These are phyloP conservation scores for Coemansia sp. DNA, from an alignment of 192 early-diverging fungal genomes.

Conservation along the genomic window DNA sequence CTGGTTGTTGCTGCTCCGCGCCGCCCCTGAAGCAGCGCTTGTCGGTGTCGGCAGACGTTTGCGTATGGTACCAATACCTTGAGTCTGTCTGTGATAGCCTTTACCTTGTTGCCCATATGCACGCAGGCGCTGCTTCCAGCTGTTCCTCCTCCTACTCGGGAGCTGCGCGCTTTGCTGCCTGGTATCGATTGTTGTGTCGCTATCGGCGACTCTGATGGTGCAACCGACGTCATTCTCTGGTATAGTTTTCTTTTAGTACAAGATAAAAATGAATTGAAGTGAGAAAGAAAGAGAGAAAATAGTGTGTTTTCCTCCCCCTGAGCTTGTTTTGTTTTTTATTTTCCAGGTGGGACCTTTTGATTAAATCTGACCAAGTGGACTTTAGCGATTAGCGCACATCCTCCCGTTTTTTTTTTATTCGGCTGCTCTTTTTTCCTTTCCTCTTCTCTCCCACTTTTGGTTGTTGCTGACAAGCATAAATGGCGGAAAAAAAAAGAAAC, in stretches of 20 bases:
- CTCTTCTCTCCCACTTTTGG: too few species aligned
- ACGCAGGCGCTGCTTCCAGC: constrained; percentile 18
- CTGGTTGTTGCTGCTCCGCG: constrained; percentile 15
- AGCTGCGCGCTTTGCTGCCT: neutral
- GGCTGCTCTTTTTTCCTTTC: too few species aligned
- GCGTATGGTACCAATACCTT: constrained; percentile 52
- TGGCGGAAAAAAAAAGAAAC: neutral
- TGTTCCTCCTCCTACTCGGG: neutral
- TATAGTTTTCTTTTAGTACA: too few species aligned
- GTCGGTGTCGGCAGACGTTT: constrained; percentile 45
- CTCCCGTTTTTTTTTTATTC: too few species aligned
- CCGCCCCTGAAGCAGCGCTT: constrained; percentile 50
- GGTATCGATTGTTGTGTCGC: neutral
- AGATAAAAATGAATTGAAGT: neutral
- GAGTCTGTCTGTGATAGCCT: constrained; percentile 43
- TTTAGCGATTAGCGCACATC: too few species aligned
- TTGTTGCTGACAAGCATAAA: too few species aligned
- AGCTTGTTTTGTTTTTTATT: too few species aligned
- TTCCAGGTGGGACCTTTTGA: too few species aligned
- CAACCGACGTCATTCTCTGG: constrained; percentile 8
- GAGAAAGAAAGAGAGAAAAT: neutral
- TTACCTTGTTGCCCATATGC: constrained; percentile 35
- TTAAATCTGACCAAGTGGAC: too few species aligned
- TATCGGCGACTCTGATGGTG: constrained; percentile 3
- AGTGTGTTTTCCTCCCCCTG: too few species aligned